A percentile compares a stretch with the other conserved stretches of the same genome.
phyloP scores from a whole-genome alignment of 371 early-diverging fungal species.

The Globomyces sp. region DNA sequence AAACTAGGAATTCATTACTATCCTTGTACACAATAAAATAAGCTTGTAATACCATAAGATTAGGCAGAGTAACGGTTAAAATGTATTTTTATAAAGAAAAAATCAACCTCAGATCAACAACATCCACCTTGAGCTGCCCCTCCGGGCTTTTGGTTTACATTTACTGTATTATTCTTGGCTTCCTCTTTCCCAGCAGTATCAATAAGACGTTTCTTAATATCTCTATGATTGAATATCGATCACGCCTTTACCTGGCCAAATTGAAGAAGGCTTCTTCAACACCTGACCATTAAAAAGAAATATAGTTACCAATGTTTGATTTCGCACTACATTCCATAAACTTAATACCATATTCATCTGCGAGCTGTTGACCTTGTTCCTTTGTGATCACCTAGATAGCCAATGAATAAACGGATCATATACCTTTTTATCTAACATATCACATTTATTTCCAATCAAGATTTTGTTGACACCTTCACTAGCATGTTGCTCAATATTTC shows the following conservation, averaged over 20 bases:
- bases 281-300: slow-evolving; percentile 32
- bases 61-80: background rate
- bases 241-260: slow-evolving; percentile 57
- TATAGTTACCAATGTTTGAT: slow-evolving; percentile 66
- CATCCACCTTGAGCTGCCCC: slow-evolving; percentile 14
- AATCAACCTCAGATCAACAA: slow-evolving; percentile 3
- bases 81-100: slow-evolving; percentile 7
- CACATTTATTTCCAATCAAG: slow-evolving; percentile 99
- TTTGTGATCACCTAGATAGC: slow-evolving; percentile 48
- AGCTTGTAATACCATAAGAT: slow-evolving; percentile 9
- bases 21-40: too few relatives aligned
- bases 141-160: slow-evolving; percentile 21
- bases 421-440: slow-evolving; percentile 87
- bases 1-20: too few relatives aligned
- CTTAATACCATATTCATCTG: slow-evolving; percentile 80
- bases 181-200: slow-evolving; percentile 38
- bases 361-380: slow-evolving; percentile 77
- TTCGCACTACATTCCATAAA: slow-evolving; percentile 96
- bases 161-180: slow-evolving; percentile 16
- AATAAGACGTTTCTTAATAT: slow-evolving; percentile 65
- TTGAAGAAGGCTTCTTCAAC: slow-evolving; percentile 96
- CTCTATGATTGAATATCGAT: slow-evolving; percentile 63
- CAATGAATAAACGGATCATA: background rate
- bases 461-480: slow-evolving; percentile 94
- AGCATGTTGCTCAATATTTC: slow-evolving; percentile 97